phyloP scores from a whole-genome alignment of 352 stramenopile species.

The Pythium phragmiticola region DNA sequence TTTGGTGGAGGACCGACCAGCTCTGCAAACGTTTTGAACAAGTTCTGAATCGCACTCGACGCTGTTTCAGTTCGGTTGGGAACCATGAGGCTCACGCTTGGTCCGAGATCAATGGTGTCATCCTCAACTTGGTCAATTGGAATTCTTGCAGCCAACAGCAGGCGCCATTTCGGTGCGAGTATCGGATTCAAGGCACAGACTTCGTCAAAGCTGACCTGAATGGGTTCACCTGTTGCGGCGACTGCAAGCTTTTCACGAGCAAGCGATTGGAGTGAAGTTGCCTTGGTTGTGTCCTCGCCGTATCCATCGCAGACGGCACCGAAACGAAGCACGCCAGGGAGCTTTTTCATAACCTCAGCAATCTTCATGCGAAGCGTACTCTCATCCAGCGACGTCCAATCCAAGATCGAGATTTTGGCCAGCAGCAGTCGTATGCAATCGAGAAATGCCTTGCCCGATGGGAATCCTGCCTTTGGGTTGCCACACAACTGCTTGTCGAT shows the following conservation, averaged over 20 bases:
- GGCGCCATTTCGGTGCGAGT: constrained; percentile 39
- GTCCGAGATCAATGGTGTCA: constrained; percentile 46
- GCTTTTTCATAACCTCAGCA: constrained; percentile 43
- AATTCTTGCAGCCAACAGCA: constrained; percentile 14
- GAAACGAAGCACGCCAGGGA: constrained; percentile 47
- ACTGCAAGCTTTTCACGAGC: constrained; percentile 31
- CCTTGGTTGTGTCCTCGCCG: constrained; percentile 28
- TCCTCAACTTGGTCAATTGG: constrained; percentile 37
- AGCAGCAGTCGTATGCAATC: constrained; percentile 71
- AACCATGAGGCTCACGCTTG: constrained; percentile 27
- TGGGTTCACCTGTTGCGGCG: constrained; percentile 29
- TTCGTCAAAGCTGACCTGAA: constrained; percentile 31
- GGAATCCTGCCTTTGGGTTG: constrained; percentile 33
- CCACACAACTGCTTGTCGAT: constrained; percentile 35
- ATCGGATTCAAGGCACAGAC: constrained; percentile 34
- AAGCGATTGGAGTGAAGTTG: constrained; percentile 24
- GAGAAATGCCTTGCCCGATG: constrained; percentile 49
- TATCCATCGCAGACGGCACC: constrained; percentile 31
- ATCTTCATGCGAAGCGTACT: constrained; percentile 52
- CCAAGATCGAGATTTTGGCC: constrained; percentile 73
- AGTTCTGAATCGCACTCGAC: constrained; percentile 26
- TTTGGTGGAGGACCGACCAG: constrained; percentile 18
- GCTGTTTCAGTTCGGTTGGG: constrained; percentile 24
- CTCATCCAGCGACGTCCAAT: constrained; percentile 72
- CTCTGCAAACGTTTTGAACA: constrained; percentile 38